Evolutionary conservation across 2,329 filamentous ascomycete genomes (phyloP).

Genomic region (Verticillium dahliae): DNA sequence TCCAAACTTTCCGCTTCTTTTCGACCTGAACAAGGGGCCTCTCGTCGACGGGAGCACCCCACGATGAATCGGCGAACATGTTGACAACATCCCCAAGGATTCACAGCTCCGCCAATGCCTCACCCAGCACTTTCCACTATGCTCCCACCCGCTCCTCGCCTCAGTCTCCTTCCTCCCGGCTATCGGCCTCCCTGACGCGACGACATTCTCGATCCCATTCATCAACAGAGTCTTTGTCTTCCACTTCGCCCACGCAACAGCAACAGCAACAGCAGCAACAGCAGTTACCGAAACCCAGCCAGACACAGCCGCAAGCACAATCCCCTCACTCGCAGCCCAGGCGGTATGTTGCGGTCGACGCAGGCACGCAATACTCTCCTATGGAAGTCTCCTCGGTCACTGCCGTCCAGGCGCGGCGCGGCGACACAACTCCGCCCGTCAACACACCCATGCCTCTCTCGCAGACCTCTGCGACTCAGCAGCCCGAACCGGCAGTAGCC

Average conservation of each 20-base stretch:
- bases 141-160: slow-evolving; percentile 36
- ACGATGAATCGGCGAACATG: slow-evolving; percentile 49
- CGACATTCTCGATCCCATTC: slow-evolving; percentile 29
- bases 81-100: slow-evolving; percentile 51
- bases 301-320: slow-evolving; percentile 9
- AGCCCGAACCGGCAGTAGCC: background rate
- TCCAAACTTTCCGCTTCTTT: background rate
- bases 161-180: slow-evolving; percentile 31
- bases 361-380: slow-evolving; percentile 41
- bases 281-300: slow-evolving; percentile 13
- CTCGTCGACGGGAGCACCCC: background rate
- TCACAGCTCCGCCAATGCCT: slow-evolving; percentile 44
- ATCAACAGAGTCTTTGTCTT: slow-evolving; percentile 18
- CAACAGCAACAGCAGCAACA: slow-evolving; percentile 14
- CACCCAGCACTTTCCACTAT: slow-evolving; percentile 43
- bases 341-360: slow-evolving; percentile 40
- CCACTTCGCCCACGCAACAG: slow-evolving; percentile 18
- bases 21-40: background rate
- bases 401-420: slow-evolving; percentile 20
- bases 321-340: slow-evolving; percentile 17
- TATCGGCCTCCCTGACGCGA: slow-evolving; percentile 31
- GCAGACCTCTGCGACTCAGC: slow-evolving; percentile 9
- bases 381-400: slow-evolving; percentile 28
- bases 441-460: background rate
- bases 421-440: slow-evolving; percentile 7